These are phyloP conservation scores for Polygonum maritimum DNA, from an alignment of 148 eudicot genomes.

Conservation along the genomic window DNA sequence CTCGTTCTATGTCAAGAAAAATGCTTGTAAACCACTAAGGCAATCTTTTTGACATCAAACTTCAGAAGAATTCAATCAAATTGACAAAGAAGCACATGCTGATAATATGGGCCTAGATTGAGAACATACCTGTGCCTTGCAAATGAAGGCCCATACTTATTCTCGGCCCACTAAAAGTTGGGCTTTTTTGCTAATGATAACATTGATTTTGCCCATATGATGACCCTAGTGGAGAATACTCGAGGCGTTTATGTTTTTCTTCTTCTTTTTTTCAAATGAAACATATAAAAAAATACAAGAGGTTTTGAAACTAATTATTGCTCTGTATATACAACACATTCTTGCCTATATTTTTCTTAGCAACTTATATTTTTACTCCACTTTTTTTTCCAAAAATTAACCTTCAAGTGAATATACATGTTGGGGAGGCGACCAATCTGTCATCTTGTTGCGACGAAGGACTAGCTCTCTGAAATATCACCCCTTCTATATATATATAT, in stretches of 20 bases:
- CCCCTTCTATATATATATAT: background rate
- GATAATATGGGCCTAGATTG: too few species aligned
- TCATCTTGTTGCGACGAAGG: constrained; percentile 5
- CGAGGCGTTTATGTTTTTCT: background rate
- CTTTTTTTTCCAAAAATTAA: background rate
- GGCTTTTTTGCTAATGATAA: background rate
- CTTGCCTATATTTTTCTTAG: background rate
- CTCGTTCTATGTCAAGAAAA: too few species aligned
- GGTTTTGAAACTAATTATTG: background rate
- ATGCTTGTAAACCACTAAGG: too few species aligned
- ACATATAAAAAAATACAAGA: background rate
- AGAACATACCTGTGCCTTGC: background rate
- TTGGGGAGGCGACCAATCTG: constrained; percentile 9
- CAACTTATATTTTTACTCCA: background rate
- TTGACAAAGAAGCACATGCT: too few species aligned
- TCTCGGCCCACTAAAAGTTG: background rate
- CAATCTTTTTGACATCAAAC: too few species aligned
- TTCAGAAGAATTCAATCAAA: too few species aligned
- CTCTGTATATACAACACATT: background rate
- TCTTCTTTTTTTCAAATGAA: background rate
- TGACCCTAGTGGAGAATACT: background rate
- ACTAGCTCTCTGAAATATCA: constrained; percentile 2
- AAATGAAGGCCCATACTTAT: background rate
- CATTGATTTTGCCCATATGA: background rate
- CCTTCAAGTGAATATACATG: background rate